A percentile compares a stretch with the other conserved stretches of the same genome.
Conservation (phyloP, 2,329 filamentous ascomycete species). For the Penicillium sp. region DNA sequence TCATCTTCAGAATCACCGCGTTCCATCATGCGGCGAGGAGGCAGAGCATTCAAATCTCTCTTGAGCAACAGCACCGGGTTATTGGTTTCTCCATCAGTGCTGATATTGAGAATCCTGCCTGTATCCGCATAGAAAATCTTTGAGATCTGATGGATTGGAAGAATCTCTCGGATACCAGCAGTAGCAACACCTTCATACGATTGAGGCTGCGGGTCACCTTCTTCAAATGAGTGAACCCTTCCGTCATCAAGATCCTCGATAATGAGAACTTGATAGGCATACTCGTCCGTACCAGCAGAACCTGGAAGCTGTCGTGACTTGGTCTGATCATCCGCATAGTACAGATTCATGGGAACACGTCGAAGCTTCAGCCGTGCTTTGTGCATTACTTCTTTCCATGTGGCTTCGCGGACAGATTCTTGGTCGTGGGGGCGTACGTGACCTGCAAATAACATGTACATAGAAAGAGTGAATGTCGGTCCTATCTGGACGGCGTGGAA, state of each 20-base stretch:
- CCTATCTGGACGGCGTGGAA: constrained; percentile 72
- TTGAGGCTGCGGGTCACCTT: constrained; percentile 53
- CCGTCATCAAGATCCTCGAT: constrained; percentile 76
- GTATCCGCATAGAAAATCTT: constrained; percentile 94
- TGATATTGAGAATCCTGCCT: constrained; percentile 82
- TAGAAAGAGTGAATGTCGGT: constrained; percentile 74
- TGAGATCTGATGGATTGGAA: constrained; percentile 70
- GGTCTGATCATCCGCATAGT: constrained; percentile 14
- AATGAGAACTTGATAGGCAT: constrained; percentile 74
- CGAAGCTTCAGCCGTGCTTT: constrained; percentile 81
- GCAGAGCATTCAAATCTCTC: constrained; percentile 61
- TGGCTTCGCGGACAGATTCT: constrained; percentile 59
- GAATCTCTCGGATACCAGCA: constrained; percentile 62
- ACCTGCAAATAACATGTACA: constrained; percentile 92
- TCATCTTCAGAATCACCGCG: constrained; percentile 39
- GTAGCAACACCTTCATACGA: constrained; percentile 57
- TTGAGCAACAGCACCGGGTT: constrained; percentile 72
- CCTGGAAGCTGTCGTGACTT: constrained; percentile 29
- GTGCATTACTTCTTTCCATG: constrained; percentile 96
- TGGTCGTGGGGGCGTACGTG: constrained; percentile 60
- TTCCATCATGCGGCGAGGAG: constrained; percentile 57
- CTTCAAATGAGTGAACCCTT: constrained; percentile 62
- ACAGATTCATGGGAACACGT: constrained; percentile 59
- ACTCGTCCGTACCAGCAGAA: constrained; percentile 56
- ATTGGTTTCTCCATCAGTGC: constrained; percentile 61